Evolutionary conservation across 805 yeast species (phyloP).

Genomic region (Cyberlindnera euphorbiae): DNA sequence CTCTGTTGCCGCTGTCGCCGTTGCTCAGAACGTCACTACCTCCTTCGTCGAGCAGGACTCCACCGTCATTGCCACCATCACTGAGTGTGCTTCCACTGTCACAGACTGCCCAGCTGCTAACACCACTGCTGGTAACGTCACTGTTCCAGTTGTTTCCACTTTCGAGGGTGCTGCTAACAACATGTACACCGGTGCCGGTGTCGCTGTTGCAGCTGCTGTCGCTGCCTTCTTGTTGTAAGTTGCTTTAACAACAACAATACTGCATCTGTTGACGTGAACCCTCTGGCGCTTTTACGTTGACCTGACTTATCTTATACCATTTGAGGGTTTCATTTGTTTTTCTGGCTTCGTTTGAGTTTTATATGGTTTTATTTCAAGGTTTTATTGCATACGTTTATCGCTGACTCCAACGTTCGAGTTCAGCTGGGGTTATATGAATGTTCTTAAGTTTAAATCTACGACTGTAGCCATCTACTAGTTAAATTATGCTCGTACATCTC

Average conservation of each 20-base stretch:
- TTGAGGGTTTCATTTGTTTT: too few species aligned
- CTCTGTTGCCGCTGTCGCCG: constrained; percentile 25
- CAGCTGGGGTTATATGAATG: too few species aligned
- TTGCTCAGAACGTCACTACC: constrained; percentile 19
- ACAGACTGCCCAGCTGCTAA: constrained; percentile 19
- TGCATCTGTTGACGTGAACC: neutral
- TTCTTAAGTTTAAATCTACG: too few species aligned
- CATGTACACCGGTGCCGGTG: constrained; percentile 26
- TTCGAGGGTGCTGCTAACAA: constrained; percentile 27
- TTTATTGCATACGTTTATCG: too few species aligned
- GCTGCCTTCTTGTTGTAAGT: constrained; percentile 28
- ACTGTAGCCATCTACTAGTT: too few species aligned
- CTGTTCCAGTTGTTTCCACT: constrained; percentile 24
- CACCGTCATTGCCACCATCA: constrained; percentile 17
- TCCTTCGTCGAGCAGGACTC: constrained; percentile 10
- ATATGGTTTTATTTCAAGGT: too few species aligned
- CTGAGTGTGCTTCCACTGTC: constrained; percentile 15
- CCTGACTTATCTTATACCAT: neutral
- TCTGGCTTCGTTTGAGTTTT: too few species aligned
- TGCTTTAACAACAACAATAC: neutral
- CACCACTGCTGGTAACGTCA: constrained; percentile 20
- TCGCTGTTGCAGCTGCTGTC: constrained; percentile 27
- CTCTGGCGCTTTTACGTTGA: neutral
- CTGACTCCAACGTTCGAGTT: too few species aligned
- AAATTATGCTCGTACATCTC: too few species aligned